Base-by-base conservation (phyloP, 352 stramenopile species). In the Aphanomyces invadans region DNA sequence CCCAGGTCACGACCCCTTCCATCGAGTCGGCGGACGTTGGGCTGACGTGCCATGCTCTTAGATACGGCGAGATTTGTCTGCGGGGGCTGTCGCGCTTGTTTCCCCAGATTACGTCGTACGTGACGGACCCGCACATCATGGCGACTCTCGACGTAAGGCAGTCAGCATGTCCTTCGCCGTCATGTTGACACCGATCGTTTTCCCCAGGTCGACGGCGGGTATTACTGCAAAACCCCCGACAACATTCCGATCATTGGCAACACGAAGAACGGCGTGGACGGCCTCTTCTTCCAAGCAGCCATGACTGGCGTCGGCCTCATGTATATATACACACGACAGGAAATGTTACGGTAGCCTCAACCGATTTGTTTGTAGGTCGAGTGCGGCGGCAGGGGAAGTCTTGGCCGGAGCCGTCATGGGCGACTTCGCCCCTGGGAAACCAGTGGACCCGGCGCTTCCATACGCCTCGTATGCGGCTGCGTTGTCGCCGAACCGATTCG, bases 141-240 rank as follows among this genome's bases (percentile, higher is more conserved):
- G 75, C 76, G 33, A 84, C 82, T 0, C 80, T 91, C 44, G 17
- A 68, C 32, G 32, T 36, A 52, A 15, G 46, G n/a, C n/a, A n/a
- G n/a, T n/a, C n/a, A n/a, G n/a, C n/a, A n/a, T n/a, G n/a, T n/a
- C n/a, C 44, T 51, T 19, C n/a, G 12, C 4, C 33, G 5, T 56
- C n/a, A 53, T 53, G 23, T 56, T 49, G 42, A 3, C 48, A 9
- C 25, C 63, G 74, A n/a, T 52, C 26, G 44, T 28, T 23, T n/a
- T 17, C 5, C 4, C 5, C 33, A 87, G 70, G 78, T 91, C 4
- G 87, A 83, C 17, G 80, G 83, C 17, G 80, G 80, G 2, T 89
- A 91, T 70, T 91, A 89, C 55, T 91, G 80, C 75, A 91, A 91
- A 69, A 89, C 79, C 5, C 62, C 85, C 49, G 80, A 89, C 73